Evolutionary conservation across 305 asterid species (phyloP), one percentile per base, ranked within the genome.

Genomic region (Fraxinus velutina): DNA sequence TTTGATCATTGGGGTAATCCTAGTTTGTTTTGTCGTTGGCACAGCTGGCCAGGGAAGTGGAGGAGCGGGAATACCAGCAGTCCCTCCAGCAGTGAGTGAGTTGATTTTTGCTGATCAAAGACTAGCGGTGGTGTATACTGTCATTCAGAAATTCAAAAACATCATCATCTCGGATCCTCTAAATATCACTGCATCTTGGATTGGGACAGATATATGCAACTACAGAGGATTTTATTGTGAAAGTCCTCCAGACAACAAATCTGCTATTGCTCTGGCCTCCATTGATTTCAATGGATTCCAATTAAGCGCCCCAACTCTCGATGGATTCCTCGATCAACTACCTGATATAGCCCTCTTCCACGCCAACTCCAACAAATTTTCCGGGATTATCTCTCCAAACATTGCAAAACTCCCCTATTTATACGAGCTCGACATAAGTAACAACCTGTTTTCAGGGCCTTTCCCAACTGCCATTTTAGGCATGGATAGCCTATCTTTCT

Each of bases 311-410:
- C 90, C 91, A 2, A 86, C 90, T 4, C 89, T 93, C 60, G 89
- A 78, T 24, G 96, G 90, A 5, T 93, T 93, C 85, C 92, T 93
- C 10, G 97, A 93, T 32, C 87, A 80, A 74, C 92, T 93, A 21
- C 93, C 92, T 0, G 98, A 93, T 85, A 50, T 93, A 60, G 96
- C 94, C 29, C 84, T 93, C 9, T 93, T 93, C 82, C 98, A 93
- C 75, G 96, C 98, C 27, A 92, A 92, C 80, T 92, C 97, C 75
- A 93, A 91, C 87, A 66, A 55, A 64, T 92, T 92, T 75, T 82
- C 87, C 10, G 98, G 98, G 27, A 70, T 73, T 7, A 71, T 93
- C 33, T 83, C 97, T 1, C 80, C 91, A 2, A 78, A 80, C 71
- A 85, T 87, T 39, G 86, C 92, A n/a, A 74, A 85, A 13, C 93